Conservation (phyloP, 495 filamentous ascomycete genomes). For the Elaphomyces granulatus region DNA sequence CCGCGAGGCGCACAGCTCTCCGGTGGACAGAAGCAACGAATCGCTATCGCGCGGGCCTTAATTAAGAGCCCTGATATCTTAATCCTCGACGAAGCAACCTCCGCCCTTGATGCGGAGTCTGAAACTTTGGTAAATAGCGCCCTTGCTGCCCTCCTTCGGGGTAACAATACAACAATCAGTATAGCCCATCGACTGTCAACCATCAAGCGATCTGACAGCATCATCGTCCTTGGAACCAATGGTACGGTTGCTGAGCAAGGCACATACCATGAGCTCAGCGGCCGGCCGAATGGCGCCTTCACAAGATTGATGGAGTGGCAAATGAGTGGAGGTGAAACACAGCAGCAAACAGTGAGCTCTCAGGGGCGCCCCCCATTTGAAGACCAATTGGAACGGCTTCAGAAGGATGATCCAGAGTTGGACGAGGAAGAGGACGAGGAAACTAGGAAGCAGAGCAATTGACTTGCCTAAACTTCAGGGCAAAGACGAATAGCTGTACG, state of each 20-base stretch:
- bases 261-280: conserved; percentile 60
- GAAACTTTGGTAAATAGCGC: conserved; percentile 93
- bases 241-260: conserved; percentile 85
- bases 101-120: conserved; percentile 90
- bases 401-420: conserved; percentile 16
- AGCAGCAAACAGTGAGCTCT: conserved; percentile 11
- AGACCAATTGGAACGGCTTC: conserved; percentile 23
- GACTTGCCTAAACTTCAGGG: too few relatives aligned
- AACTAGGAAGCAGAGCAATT: background rate
- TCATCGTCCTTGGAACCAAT: conserved; percentile 75
- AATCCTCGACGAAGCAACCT: conserved; percentile 89
- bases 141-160: conserved; percentile 60
- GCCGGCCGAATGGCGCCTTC: conserved; percentile 64
- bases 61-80: conserved; percentile 95
- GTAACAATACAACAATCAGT: conserved; percentile 87
- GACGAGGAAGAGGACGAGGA: conserved; percentile 6
- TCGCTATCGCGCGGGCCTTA: conserved; percentile 88
- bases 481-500: conserved; percentile 1
- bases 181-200: conserved; percentile 93
- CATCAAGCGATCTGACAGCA: conserved; percentile 84
- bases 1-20: conserved; percentile 87
- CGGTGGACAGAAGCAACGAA: conserved; percentile 93
- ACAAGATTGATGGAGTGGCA: conserved; percentile 98
- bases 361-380: conserved; percentile 12
- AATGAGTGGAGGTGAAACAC: conserved; percentile 65